These are phyloP conservation scores for Solanum tarapatanum DNA, from an alignment of 257 asterid genomes.

Conservation along the genomic window DNA sequence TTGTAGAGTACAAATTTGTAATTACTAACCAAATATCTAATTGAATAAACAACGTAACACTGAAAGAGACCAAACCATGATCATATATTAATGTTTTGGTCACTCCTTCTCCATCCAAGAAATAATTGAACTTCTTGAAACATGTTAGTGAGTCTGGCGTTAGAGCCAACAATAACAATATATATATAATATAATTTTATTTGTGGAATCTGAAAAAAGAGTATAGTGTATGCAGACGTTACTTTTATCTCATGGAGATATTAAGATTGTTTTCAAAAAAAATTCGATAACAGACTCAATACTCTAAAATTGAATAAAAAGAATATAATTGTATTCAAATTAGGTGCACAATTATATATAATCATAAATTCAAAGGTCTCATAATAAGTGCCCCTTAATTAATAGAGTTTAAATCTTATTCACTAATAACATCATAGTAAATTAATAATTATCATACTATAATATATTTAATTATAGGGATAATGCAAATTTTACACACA, in stretches of 20 bases:
- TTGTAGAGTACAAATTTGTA: not conserved
- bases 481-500: not conserved
- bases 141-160: too few relatives aligned
- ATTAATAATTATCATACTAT: not conserved
- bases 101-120: not conserved
- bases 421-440: not conserved
- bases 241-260: not conserved
- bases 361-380: not conserved
- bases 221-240: not conserved
- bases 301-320: not conserved
- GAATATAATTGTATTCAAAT: not conserved
- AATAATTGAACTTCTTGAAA: not conserved
- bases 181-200: not conserved
- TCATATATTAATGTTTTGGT: not conserved
- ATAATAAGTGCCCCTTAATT: not conserved
- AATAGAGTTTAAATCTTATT: not conserved
- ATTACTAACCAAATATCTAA: not conserved
- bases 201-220: rapidly evolving
- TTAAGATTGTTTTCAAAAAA: not conserved
- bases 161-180: not conserved
- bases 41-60: not conserved
- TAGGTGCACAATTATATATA: not conserved
- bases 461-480: not conserved
- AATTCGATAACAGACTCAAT: rapidly evolving
- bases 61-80: not conserved